Evolutionary conservation across 179 eudicot species (phyloP).

Genomic region (Spergularia azorica): DNA sequence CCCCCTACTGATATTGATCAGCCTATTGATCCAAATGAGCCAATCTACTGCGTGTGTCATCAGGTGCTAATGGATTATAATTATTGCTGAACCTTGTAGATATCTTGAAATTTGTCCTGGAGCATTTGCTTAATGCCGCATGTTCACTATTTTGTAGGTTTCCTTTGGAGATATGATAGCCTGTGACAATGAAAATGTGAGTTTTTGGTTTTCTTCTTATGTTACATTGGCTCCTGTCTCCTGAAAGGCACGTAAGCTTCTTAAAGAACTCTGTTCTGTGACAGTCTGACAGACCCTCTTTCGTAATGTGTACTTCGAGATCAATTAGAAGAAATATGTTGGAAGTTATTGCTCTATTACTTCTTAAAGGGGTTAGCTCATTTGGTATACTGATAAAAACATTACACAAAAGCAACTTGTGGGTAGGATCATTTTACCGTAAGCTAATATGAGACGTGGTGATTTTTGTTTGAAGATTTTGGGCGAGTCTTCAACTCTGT

Average conservation of each 20-base stretch:
- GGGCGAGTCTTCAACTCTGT: no score
- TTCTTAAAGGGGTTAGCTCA: no score
- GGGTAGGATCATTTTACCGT: no score
- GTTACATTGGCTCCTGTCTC: background rate
- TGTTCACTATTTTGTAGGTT: slow-evolving; percentile 51
- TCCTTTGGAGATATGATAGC: slow-evolving; percentile 99
- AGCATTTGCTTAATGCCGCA: slow-evolving; percentile 11
- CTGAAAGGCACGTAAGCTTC: background rate
- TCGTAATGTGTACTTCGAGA: background rate
- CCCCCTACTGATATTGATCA: slow-evolving; percentile 77
- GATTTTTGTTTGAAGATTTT: no score
- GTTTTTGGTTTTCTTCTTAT: slow-evolving; percentile 18
- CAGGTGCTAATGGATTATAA: slow-evolving; percentile 48
- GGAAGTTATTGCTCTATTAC: no score
- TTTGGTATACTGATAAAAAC: no score
- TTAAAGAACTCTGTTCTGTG: background rate
- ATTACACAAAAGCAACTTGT: no score
- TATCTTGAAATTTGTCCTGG: background rate
- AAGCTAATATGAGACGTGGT: no score
- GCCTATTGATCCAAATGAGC: slow-evolving; percentile 96
- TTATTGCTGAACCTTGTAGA: background rate
- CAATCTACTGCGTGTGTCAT: slow-evolving; percentile 93
- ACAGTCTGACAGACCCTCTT: background rate
- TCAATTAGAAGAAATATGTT: no score
- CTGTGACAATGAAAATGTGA: slow-evolving; percentile 94